Conservation (phyloP, 805 yeast genomes). For the Wickerhamomyces ciferrii region DNA sequence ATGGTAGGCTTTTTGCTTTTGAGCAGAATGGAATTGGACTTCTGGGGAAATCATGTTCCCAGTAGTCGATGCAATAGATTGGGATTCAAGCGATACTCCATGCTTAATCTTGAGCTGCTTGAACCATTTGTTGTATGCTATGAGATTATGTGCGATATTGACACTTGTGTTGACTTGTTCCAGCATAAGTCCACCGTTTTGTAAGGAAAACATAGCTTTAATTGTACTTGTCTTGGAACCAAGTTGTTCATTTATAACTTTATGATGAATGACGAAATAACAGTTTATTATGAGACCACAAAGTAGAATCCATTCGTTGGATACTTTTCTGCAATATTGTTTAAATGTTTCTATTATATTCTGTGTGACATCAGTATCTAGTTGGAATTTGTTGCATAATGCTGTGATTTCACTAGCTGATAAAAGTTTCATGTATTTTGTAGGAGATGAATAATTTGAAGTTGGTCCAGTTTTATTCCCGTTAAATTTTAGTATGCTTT, state of each 20-base stretch:
- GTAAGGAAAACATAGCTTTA: conserved; percentile 45
- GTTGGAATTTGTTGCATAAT: conserved; percentile 58
- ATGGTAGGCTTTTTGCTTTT: neutral
- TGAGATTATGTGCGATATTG: conserved; percentile 45
- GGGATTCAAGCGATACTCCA: conserved; percentile 23
- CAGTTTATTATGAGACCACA: conserved; percentile 64
- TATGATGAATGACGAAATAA: conserved; percentile 47
- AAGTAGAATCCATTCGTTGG: conserved; percentile 63
- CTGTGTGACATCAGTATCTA: conserved; percentile 49
- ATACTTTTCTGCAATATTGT: conserved; percentile 45
- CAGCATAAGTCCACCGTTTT: conserved; percentile 46
- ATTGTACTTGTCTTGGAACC: conserved; percentile 44
- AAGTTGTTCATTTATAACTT: conserved; percentile 36
- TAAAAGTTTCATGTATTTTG: conserved; percentile 22
- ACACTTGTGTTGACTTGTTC: conserved; percentile 49
- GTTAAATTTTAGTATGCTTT: neutral
- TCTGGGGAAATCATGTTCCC: conserved; percentile 32
- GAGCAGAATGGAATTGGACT: conserved; percentile 13
- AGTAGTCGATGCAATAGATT: conserved; percentile 15
- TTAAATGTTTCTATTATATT: conserved; percentile 45
- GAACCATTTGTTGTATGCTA: conserved; percentile 59
- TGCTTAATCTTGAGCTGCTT: conserved; percentile 44
- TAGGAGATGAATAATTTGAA: conserved; percentile 7
- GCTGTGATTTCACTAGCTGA: conserved; percentile 37
- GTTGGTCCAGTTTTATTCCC: neutral